phyloP scores from a whole-genome alignment of 148 eudicot genomes.

The Arbutus unedo region DNA sequence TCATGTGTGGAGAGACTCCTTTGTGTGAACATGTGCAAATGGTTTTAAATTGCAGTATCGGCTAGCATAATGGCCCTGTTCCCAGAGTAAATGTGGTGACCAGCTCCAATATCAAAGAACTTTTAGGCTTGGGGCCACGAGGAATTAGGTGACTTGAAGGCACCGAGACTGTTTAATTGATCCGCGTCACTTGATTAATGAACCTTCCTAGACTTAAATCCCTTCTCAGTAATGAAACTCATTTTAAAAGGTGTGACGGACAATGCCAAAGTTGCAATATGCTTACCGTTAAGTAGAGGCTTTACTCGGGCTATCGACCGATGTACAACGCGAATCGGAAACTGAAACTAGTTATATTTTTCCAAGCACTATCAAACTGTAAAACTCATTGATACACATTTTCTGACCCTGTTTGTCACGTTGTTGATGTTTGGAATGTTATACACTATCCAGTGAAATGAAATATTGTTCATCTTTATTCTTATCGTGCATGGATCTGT shows the following conservation, averaged over 20 bases:
- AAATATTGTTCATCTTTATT: neutral
- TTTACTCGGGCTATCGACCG: neutral
- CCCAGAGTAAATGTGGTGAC: neutral
- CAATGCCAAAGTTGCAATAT: neutral
- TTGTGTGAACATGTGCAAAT: neutral
- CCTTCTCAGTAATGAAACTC: neutral
- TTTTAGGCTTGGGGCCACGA: neutral
- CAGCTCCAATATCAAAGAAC: neutral
- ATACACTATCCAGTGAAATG: neutral
- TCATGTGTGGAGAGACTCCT: neutral
- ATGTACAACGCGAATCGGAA: neutral
- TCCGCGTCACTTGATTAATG: neutral
- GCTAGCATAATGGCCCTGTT: neutral
- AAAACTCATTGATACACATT: neutral
- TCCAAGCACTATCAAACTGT: neutral
- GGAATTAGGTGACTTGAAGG: neutral
- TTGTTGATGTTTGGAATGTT: neutral
- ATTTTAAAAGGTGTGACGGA: neutral
- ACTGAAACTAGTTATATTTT: neutral
- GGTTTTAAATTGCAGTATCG: neutral
- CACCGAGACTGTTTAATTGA: neutral
- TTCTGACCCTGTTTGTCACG: neutral
- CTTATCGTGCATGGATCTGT: neutral
- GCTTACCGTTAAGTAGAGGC: neutral
- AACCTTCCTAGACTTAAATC: constrained; percentile 2